Percentiles rank a stretch among this genome's conserved stretches.
Conservation (phyloP, 345 rosid genomes). For the Eucalyptus regnans region DNA sequence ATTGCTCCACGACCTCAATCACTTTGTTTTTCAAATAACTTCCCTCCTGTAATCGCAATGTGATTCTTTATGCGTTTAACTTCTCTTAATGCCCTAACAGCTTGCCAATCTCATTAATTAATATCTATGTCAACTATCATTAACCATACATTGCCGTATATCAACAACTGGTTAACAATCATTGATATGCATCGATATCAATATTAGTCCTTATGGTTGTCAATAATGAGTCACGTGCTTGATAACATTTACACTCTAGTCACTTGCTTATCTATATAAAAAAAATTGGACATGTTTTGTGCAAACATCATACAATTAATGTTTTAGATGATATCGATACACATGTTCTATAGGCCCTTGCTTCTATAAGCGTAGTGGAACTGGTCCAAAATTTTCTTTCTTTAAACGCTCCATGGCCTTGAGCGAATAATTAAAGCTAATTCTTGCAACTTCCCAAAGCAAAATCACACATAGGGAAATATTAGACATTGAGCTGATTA, state of each 20-base stretch:
- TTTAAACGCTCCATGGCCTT: background rate
- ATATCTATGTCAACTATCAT: background rate
- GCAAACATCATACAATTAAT: background rate
- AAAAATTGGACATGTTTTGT: background rate
- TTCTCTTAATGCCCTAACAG: background rate
- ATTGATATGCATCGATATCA: no score
- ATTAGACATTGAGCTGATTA: background rate
- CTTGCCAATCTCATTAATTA: background rate
- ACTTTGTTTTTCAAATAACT: background rate
- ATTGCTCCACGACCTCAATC: background rate
- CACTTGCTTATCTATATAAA: background rate
- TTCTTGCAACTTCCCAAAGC: background rate
- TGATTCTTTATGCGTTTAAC: background rate
- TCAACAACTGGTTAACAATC: no score
- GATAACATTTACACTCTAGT: background rate
- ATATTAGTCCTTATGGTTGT: background rate
- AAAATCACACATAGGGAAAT: background rate
- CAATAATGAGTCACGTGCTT: background rate
- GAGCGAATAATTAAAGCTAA: background rate
- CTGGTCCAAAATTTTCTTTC: background rate
- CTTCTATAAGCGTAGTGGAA: background rate
- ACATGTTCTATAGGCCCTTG: background rate
- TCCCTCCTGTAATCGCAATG: background rate
- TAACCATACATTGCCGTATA: no score
- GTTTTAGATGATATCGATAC: background rate